These are phyloP conservation scores for Protea cynaroides DNA, from an alignment of 164 flowering plant genomes.

Conservation along the genomic window DNA sequence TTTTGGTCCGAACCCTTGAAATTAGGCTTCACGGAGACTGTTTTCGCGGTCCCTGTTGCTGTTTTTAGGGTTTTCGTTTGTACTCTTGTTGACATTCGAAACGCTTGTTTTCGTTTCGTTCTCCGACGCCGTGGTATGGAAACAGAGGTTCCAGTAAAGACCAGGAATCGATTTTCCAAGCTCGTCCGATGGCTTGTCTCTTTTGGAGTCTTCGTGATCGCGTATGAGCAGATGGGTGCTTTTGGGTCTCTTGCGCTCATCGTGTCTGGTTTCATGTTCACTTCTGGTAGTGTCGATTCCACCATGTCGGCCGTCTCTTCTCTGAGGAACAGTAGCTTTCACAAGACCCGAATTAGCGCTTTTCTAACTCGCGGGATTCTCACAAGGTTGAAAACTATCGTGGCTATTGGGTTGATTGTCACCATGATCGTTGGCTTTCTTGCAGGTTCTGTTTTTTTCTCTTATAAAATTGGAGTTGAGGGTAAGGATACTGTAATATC, in stretches of 20 bases:
- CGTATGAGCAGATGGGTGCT: conserved; percentile 56
- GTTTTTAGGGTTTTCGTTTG: conserved; percentile 51
- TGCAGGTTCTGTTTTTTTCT: conserved; percentile 64
- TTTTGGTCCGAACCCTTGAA: conserved; percentile 85
- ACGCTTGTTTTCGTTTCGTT: conserved; percentile 22
- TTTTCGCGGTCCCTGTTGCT: conserved; percentile 74
- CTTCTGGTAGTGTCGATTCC: conserved; percentile 42
- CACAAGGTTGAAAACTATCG: conserved; percentile 65
- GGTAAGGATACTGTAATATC: conserved; percentile 87
- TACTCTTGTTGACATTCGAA: conserved; percentile 58
- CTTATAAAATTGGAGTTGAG: conserved; percentile 89
- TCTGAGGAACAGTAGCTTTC: conserved; percentile 46
- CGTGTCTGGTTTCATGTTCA: conserved; percentile 48
- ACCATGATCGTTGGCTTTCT: conserved; percentile 68
- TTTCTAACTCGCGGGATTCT: conserved; percentile 61
- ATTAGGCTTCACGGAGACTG: conserved; percentile 76
- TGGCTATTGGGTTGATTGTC: conserved; percentile 80
- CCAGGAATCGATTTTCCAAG: conserved; percentile 55
- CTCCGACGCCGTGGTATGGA: conserved; percentile 35
- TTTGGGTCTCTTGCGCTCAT: conserved; percentile 48
- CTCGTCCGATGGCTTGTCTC: conserved; percentile 70
- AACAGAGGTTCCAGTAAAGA: conserved; percentile 10
- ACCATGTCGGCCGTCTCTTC: conserved; percentile 63
- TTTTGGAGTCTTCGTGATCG: conserved; percentile 65
- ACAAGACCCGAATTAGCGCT: conserved; percentile 41